Conservation (phyloP, 768 basidiomycete species). For the Coprinopsis sp. region DNA sequence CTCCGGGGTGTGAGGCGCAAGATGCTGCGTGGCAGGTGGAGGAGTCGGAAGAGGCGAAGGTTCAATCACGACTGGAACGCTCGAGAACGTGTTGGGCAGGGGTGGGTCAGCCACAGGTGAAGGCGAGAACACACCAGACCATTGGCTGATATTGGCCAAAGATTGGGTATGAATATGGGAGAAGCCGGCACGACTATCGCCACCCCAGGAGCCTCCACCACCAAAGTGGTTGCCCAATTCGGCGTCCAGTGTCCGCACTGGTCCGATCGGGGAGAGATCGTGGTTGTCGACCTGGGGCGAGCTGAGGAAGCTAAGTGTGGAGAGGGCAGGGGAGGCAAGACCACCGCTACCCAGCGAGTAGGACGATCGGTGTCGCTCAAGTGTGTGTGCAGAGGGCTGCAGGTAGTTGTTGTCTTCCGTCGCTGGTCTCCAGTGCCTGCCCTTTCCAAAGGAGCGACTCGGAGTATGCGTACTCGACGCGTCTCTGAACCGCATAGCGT, state of each 20-base stretch:
- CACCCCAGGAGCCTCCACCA: constrained; percentile 6
- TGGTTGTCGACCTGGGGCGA: constrained; percentile 16
- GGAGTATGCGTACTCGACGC: constrained; percentile 16
- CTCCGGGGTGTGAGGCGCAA: constrained; percentile 41
- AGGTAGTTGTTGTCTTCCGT: too few relatives aligned
- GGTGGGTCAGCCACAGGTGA: constrained; percentile 20
- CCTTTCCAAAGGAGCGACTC: constrained; percentile 18
- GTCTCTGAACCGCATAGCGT: neutral
- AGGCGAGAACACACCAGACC: constrained; percentile 39
- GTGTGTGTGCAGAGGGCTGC: too few relatives aligned
- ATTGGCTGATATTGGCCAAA: constrained; percentile 46
- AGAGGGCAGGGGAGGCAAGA: constrained; percentile 29
- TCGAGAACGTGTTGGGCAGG: neutral
- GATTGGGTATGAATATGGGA: constrained; percentile 52
- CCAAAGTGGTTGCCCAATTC: constrained; percentile 46
- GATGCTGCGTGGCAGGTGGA: constrained; percentile 21
- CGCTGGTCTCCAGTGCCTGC: constrained; percentile 4
- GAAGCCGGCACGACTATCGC: neutral
- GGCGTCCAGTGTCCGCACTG: constrained; percentile 43
- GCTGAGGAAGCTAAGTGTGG: constrained; percentile 17
- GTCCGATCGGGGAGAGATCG: constrained; percentile 38
- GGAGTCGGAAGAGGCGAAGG: neutral
- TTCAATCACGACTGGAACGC: neutral
- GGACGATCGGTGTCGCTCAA: constrained; percentile 22
- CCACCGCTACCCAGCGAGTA: constrained; percentile 25